Percentiles rank a stretch among this genome's conserved stretches.
These are phyloP conservation scores for Collybia sp. DNA, from an alignment of 768 basidiomycete genomes.

Conservation along the genomic window DNA sequence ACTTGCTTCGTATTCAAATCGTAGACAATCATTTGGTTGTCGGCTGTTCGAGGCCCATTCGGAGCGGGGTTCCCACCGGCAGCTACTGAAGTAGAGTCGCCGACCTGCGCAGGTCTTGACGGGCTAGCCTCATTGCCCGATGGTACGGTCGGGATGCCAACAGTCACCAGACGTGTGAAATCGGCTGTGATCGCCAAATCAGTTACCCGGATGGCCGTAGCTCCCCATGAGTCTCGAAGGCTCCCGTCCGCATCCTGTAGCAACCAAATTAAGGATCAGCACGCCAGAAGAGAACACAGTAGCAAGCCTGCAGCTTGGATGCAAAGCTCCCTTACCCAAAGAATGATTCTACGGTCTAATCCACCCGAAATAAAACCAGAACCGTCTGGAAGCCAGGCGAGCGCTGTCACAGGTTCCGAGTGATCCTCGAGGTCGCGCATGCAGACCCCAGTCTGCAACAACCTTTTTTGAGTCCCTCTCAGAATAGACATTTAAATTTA, in stretches of 20 bases:
- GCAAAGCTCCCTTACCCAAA: slow-evolving; percentile 59
- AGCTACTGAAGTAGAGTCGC: slow-evolving; percentile 13
- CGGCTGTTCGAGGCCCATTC: slow-evolving; percentile 31
- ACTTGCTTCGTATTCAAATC: slow-evolving; percentile 64
- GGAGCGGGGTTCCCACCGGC: background rate
- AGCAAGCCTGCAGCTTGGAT: background rate
- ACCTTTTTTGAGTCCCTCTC: slow-evolving; percentile 2
- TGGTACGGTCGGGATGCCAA: slow-evolving; percentile 53
- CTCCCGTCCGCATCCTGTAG: slow-evolving; percentile 72
- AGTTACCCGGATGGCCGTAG: slow-evolving; percentile 73
- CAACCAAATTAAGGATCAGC: background rate
- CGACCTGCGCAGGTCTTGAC: slow-evolving; percentile 8
- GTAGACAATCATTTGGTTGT: slow-evolving; percentile 73
- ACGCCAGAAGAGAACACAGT: background rate
- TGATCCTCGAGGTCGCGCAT: slow-evolving; percentile 66
- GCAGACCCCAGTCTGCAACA: slow-evolving; percentile 66
- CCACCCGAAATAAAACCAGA: slow-evolving; percentile 88
- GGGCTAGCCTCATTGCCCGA: slow-evolving; percentile 4
- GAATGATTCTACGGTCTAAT: slow-evolving; percentile 76
- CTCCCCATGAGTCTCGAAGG: slow-evolving; percentile 63
- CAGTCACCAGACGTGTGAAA: slow-evolving; percentile 76
- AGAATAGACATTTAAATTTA: slow-evolving; percentile 2
- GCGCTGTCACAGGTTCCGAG: slow-evolving; percentile 77
- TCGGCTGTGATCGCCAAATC: slow-evolving; percentile 88
- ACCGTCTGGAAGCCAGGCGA: slow-evolving; percentile 86